These are phyloP conservation scores for Pseudevernia furfuracea DNA, from an alignment of 495 filamentous ascomycete species.

Conservation along the genomic window DNA sequence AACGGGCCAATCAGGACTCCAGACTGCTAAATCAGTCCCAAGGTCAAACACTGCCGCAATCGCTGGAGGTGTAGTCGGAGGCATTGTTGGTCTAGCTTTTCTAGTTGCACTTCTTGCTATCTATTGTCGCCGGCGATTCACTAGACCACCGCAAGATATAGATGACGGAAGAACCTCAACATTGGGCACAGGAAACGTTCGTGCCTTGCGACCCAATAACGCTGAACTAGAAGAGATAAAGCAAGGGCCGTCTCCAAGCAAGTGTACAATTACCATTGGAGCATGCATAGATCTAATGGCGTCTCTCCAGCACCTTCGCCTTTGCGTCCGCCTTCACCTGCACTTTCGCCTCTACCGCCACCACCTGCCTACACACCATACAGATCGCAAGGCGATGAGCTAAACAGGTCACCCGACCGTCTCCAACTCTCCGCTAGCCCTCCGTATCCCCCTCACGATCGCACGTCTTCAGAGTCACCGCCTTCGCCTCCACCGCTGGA, in stretches of 20 bases:
- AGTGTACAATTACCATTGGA: neutral
- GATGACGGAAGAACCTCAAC: neutral
- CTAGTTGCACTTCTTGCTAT: neutral
- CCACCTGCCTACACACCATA: neutral
- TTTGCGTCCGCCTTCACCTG: neutral
- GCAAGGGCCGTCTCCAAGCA: neutral
- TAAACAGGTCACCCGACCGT: neutral
- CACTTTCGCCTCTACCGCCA: neutral
- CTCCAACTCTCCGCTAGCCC: neutral
- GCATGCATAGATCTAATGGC: neutral
- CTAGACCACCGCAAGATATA: too few species aligned
- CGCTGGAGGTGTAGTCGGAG: slow-evolving; percentile 11
- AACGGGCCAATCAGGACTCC: neutral
- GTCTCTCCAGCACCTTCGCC: neutral
- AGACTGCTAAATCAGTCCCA: neutral
- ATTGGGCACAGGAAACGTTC: neutral
- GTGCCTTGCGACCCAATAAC: neutral
- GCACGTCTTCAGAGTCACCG: neutral
- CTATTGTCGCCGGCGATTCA: neutral
- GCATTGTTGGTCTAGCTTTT: slow-evolving; percentile 7
- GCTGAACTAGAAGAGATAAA: neutral
- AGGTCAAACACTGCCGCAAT: slow-evolving; percentile 8
- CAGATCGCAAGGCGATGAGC: neutral
- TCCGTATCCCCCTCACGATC: neutral
- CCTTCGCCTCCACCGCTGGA: neutral